Evolutionary conservation across 2,329 filamentous ascomycete species (phyloP), one percentile per base, ranked within the genome.

Genomic region (Monilinia fructicola): DNA sequence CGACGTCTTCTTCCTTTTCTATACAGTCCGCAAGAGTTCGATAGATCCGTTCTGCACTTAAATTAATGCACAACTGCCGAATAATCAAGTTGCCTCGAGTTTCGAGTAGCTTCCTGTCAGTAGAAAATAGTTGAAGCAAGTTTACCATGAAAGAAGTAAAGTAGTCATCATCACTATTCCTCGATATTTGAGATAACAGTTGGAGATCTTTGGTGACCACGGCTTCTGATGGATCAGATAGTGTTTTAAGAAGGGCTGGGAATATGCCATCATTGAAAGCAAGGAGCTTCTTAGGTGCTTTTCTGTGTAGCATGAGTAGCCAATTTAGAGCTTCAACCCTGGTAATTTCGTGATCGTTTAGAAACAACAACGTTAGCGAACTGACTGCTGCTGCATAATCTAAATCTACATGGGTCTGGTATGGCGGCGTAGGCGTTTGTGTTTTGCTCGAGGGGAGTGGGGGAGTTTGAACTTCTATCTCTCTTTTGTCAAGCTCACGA

Each of bases 141-240:
- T 96, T 96, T 68, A 97, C 90, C 95, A 99, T 99, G 77, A 99
- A 99, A 31, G 94, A 96, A 1, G 92, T 90, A 76, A 99, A 99
- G 78, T 98, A 98, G 71, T 93, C 92, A 75, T 99, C 95, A 74
- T 98, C 95, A 75, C 93, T 98, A 73, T 97, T 96, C 71, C 90
- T 88, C 3, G 94, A 98, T 65, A 99, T 98, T 72, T 99, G 95
- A 0, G 94, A 98, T 2, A 99, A 83, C 21, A 99, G 83, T 70
- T 98, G 91, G 40, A 99, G 80, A 77, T 99, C 95, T 73, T 95
- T 91, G 5, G 92, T 98, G 1, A 99, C 96, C 9, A 99, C 95
- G 23, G 93, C 91, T 77, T 99, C 95, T 10, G 94, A 91, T 10
- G 94, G 92, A 77, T 99, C 95, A 0, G 94, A 98, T 0, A 99